phyloP scores from a whole-genome alignment of 225 moss, liverwort and hornwort species.

The Climacium dendroides region DNA sequence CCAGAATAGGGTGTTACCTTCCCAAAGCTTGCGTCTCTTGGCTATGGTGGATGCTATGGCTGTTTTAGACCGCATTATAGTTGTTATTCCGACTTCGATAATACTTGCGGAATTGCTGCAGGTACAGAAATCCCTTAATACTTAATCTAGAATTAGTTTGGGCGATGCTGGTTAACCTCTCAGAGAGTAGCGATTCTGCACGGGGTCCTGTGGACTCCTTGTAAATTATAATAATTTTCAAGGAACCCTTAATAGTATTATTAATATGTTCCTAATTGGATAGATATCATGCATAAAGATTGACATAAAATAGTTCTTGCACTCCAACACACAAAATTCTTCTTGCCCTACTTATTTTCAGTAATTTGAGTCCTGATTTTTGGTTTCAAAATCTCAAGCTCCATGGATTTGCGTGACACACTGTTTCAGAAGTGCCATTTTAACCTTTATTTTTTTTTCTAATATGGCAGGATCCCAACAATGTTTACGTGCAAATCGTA shows the following conservation, averaged over 20 bases:
- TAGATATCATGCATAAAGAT: neutral
- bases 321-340: neutral
- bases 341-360: neutral
- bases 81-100: conserved; percentile 42
- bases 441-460: neutral
- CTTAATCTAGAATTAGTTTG: neutral
- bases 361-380: neutral
- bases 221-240: neutral
- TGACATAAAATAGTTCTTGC: neutral
- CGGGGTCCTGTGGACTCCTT: neutral
- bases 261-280: neutral
- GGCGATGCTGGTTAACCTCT: neutral
- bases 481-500: conserved; percentile 52
- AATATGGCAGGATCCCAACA: conserved; percentile 52
- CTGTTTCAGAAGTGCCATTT: neutral
- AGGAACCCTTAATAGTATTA: neutral
- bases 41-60: conserved; percentile 74
- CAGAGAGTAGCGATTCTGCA: neutral
- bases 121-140: conserved; percentile 16
- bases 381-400: neutral
- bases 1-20: conserved; percentile 24
- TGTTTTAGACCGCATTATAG: conserved; percentile 57
- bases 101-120: conserved; percentile 59
- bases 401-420: neutral
- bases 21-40: conserved; percentile 59